These are phyloP conservation scores for Teunomyces aglyptinius DNA, from an alignment of 805 yeast species.

Conservation along the genomic window DNA sequence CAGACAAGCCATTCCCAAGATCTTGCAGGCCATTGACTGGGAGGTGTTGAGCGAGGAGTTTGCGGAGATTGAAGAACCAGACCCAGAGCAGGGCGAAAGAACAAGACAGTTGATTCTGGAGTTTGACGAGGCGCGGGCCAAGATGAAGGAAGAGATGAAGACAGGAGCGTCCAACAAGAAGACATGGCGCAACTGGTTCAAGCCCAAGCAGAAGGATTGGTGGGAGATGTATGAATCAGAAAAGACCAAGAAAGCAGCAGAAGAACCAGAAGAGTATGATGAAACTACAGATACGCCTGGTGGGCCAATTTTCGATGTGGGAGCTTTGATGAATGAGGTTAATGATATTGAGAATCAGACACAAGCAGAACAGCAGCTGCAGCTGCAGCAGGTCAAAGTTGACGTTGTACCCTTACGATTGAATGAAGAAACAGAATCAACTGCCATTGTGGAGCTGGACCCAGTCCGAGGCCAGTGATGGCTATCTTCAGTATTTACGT, in stretches of 20 bases:
- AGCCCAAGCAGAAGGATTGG: conserved; percentile 52
- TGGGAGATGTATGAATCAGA: conserved; percentile 48
- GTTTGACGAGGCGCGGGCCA: conserved; percentile 79
- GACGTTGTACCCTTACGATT: conserved; percentile 6
- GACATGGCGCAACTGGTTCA: conserved; percentile 50
- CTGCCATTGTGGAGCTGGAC: not conserved
- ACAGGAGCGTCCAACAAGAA: conserved; percentile 27
- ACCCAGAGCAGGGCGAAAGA: conserved; percentile 79
- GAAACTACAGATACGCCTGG: conserved; percentile 4
- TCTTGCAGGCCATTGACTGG: conserved; percentile 68
- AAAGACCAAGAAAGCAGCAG: not conserved
- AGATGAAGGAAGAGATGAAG: conserved; percentile 47
- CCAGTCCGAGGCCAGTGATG: not conserved
- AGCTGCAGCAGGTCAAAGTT: conserved; percentile 14
- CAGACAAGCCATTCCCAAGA: conserved; percentile 86
- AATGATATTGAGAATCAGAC: conserved; percentile 39
- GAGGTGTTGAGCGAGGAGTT: conserved; percentile 87
- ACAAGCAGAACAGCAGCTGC: conserved; percentile 14
- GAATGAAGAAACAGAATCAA: conserved; percentile 23
- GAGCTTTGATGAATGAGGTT: conserved; percentile 43
- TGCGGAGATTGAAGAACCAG: conserved; percentile 94
- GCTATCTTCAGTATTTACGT: not conserved
- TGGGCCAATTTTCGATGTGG: conserved; percentile 43
- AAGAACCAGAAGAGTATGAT: conserved; percentile 15
- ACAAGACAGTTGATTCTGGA: conserved; percentile 80